phyloP scores from a whole-genome alignment of 179 eudicot species.

The Beta corolliflora region DNA sequence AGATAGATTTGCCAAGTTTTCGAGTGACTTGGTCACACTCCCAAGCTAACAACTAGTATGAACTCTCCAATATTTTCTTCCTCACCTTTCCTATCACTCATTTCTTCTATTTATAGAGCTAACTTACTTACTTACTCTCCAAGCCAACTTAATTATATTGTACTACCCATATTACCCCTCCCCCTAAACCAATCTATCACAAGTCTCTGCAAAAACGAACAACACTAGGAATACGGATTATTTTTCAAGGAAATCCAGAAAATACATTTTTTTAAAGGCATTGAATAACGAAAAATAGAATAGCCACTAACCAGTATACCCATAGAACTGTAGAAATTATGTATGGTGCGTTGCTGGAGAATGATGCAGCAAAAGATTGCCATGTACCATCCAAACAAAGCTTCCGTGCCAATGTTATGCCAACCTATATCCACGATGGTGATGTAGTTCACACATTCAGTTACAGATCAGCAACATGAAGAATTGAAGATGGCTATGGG shows the following conservation, averaged over 20 bases:
- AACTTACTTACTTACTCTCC: no score
- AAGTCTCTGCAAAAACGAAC: background rate
- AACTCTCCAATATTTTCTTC: no score
- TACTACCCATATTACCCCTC: no score
- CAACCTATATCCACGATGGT: constrained; percentile 59
- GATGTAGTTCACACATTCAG: constrained; percentile 11
- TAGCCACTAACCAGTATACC: constrained; percentile 80
- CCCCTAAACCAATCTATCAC: no score
- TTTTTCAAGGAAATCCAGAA: background rate
- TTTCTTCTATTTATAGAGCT: no score
- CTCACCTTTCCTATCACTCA: no score
- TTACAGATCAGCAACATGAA: constrained; percentile 6
- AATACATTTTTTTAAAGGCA: background rate
- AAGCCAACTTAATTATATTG: no score
- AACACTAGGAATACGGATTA: background rate
- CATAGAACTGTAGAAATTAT: constrained; percentile 77
- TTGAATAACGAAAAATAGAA: background rate
- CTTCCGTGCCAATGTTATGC: constrained; percentile 65
- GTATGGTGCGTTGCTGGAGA: constrained; percentile 73
- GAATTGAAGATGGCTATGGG: constrained; percentile 8
- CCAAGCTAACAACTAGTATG: no score
- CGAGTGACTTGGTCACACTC: no score
- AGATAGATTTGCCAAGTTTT: no score
- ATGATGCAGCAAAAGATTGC: constrained; percentile 75
- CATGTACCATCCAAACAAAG: constrained; percentile 85